A percentile compares a stretch with the other conserved stretches of the same genome.
Conservation (phyloP, 768 basidiomycete genomes). For the Suillus hirtellus region DNA sequence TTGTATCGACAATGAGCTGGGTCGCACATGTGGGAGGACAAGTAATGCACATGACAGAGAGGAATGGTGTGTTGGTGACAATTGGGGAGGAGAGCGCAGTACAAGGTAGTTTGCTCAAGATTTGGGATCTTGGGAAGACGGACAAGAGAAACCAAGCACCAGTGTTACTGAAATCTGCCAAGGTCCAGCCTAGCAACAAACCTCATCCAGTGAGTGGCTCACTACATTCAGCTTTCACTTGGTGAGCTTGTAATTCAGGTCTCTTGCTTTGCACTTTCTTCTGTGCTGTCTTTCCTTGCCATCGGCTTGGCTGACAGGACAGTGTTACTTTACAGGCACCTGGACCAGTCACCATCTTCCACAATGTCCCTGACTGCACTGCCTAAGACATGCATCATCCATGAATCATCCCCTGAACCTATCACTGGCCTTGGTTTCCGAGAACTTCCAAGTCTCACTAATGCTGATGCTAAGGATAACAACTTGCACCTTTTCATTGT, state of each 20-base stretch:
- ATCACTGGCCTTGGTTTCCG: constrained; percentile 90
- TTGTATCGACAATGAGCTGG: constrained; percentile 74
- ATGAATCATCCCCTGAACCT: constrained; percentile 84
- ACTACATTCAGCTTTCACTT: constrained; percentile 1
- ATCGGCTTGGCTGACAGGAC: constrained; percentile 95
- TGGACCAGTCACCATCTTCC: constrained; percentile 85
- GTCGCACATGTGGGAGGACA: constrained; percentile 76
- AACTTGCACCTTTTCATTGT: constrained; percentile 76
- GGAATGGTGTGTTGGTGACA: constrained; percentile 79
- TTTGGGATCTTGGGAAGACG: constrained; percentile 81
- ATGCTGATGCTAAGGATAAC: constrained; percentile 22
- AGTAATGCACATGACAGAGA: constrained; percentile 86
- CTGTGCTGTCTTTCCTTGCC: constrained; percentile 79
- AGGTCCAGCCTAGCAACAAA: constrained; percentile 71
- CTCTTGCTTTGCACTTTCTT: constrained; percentile 76
- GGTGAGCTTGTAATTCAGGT: constrained; percentile 44
- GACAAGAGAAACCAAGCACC: constrained; percentile 68
- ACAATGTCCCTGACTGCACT: constrained; percentile 64
- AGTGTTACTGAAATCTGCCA: constrained; percentile 67
- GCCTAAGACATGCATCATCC: constrained; percentile 84
- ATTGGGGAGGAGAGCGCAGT: constrained; percentile 85
- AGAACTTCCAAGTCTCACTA: constrained; percentile 43
- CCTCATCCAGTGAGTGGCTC: constrained; percentile 67
- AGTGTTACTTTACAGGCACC: constrained; percentile 86
- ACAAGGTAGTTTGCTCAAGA: constrained; percentile 71